A percentile compares a stretch with the other conserved stretches of the same genome.
Evolutionary conservation across 345 rosid species (phyloP).

Genomic region (Salix brachista): DNA sequence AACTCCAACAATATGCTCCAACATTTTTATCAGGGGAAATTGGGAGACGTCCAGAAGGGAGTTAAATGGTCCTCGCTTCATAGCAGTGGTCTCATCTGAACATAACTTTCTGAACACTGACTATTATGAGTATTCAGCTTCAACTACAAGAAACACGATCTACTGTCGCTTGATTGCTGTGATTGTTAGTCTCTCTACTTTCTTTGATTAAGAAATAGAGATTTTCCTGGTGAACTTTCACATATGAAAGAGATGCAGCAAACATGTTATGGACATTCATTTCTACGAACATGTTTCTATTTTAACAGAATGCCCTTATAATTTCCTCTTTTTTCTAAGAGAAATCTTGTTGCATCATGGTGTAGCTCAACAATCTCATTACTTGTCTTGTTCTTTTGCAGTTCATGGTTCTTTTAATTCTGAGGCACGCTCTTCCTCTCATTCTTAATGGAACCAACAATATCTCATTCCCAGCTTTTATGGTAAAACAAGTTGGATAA

Average conservation of each 20-base stretch:
- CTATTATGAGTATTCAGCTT: slow-evolving; percentile 47
- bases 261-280: no score
- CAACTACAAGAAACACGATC: slow-evolving; percentile 49
- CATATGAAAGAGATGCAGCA: neutral
- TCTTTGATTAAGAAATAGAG: neutral
- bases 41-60: slow-evolving; percentile 71
- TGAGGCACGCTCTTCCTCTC: slow-evolving; percentile 71
- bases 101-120: slow-evolving; percentile 35
- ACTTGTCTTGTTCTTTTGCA: slow-evolving; percentile 28
- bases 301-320: no score
- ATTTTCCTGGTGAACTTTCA: neutral
- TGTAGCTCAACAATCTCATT: neutral
- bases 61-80: slow-evolving; percentile 41
- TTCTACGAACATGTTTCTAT: no score
- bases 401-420: slow-evolving; percentile 76
- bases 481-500: slow-evolving; percentile 28
- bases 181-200: slow-evolving; percentile 38
- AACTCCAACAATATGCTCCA: neutral
- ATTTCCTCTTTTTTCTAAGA: no score
- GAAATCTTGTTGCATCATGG: no score
- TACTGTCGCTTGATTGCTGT: slow-evolving; percentile 61
- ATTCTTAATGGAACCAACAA: slow-evolving; percentile 40
- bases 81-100: slow-evolving; percentile 72
- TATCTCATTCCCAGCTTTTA: slow-evolving; percentile 49
- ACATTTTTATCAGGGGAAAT: slow-evolving; percentile 45